Percentiles rank a stretch among this genome's conserved stretches.
Conservation (phyloP, 106 monocot species). For the Dendrobium huoshanense region DNA sequence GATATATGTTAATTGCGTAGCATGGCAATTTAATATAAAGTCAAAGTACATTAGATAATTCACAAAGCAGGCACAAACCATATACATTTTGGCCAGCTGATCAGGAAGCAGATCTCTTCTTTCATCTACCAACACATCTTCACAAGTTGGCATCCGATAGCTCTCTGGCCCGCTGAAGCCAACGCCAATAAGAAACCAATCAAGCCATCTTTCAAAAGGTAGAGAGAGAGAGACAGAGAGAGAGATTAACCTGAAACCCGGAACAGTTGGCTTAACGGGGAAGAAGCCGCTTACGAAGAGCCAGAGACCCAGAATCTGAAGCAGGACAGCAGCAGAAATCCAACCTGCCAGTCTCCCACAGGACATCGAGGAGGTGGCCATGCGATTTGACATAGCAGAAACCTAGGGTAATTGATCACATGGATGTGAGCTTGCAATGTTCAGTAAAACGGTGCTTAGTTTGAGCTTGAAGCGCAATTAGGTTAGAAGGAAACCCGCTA, state of each 20-base stretch:
- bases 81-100: conserved; percentile 56
- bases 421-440: background rate
- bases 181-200: background rate
- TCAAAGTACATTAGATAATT: background rate
- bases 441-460: background rate
- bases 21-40: no score
- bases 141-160: conserved; percentile 55
- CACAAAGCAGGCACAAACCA: conserved; percentile 27
- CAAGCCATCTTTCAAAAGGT: background rate
- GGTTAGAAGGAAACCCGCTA: background rate
- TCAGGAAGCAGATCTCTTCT: conserved; percentile 27
- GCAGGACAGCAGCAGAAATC: conserved; percentile 40
- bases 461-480: background rate
- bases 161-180: conserved; percentile 72
- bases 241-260: conserved; percentile 57
- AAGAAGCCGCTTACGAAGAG: conserved; percentile 86
- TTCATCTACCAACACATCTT: conserved; percentile 14
- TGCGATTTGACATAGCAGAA: background rate
- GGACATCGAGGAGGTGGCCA: conserved; percentile 10
- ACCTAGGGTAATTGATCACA: background rate
- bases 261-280: conserved; percentile 78
- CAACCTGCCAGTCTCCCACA: conserved; percentile 35
- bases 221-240: background rate
- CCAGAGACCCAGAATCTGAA: conserved; percentile 75
- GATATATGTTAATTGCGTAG: no score